Evolutionary conservation across 169 alveolate species (phyloP).

Genomic region (Plasmodium sp.): DNA sequence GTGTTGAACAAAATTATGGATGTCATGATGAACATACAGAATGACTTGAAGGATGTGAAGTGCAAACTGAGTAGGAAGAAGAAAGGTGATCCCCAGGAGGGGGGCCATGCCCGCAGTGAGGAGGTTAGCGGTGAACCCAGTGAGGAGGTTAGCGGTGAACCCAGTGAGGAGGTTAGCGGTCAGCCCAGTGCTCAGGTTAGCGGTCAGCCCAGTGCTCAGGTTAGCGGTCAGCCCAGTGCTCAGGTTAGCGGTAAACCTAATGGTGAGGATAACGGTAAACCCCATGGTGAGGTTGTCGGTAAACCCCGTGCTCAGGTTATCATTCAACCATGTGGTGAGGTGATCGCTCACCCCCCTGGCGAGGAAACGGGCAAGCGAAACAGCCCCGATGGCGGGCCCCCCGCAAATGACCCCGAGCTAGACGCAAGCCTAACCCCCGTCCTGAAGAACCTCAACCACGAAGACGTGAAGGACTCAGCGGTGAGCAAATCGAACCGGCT

Average conservation of each 20-base stretch:
- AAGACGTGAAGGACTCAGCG: slow-evolving; percentile 34
- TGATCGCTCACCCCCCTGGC: too few relatives aligned
- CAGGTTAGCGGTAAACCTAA: too few relatives aligned
- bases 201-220: too few relatives aligned
- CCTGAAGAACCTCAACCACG: slow-evolving; percentile 53
- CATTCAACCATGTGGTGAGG: background rate
- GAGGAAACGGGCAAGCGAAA: too few relatives aligned
- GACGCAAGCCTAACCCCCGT: background rate
- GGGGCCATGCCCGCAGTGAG: background rate
- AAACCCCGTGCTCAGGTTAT: too few relatives aligned
- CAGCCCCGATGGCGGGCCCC: background rate
- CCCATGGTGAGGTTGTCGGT: too few relatives aligned
- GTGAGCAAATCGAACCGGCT: slow-evolving; percentile 55
- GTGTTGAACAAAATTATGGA: slow-evolving; percentile 52
- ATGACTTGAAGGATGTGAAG: slow-evolving; percentile 60
- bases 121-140: background rate
- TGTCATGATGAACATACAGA: slow-evolving; percentile 66
- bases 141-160: background rate
- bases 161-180: background rate
- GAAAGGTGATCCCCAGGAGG: background rate
- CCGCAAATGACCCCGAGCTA: background rate
- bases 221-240: background rate
- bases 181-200: too few relatives aligned
- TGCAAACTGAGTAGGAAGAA: slow-evolving; percentile 21
- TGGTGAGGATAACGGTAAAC: background rate